Evolutionary conservation across 2,329 filamentous ascomycete genomes (phyloP), one percentile per base, ranked within the genome.

Genomic region (Rhynchosporium agropyri): DNA sequence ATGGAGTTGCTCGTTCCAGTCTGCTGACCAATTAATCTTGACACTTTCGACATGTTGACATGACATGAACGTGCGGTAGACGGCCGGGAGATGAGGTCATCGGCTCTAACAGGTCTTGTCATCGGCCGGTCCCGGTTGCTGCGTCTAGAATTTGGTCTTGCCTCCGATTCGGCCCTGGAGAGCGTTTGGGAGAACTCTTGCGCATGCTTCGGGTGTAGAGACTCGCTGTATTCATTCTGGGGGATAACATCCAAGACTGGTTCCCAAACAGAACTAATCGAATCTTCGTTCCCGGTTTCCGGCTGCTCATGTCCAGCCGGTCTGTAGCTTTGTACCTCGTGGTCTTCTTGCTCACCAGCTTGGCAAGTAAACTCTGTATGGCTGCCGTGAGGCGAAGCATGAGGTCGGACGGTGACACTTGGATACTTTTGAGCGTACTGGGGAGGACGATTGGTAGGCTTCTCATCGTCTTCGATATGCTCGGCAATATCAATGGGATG

Each of bases 81-180:
- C n/a, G 42, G 7, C 26, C 54, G 54, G 13, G 57, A 42, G 13
- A 36, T 38, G 28, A 33, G 15, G 26, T 63, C 48, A 13, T 46
- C n/a, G n/a, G 48, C 13, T 12, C 4, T 42, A 20, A 28, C 13
- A 31, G 46, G 43, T 56, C 51, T 20, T 6, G 13, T 54, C 38
- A 42, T 57, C 3, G 31, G 13, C 46, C 54, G 62, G 9, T 57
- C 49, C 26, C 45, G 53, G 20, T 64, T 67, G 33, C 60, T 63
- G 8, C 50, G 60, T 49, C 57, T 12, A 28, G 66, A 65, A 3
- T 56, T 40, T 45, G 54, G 63, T 56, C 61, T 57, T 15, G 54
- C 26, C 29, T 45, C 46, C 8, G 26, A 43, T 8, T 60, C 38
- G 12, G 38, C 26, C 26, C 26, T 36, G 28, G 58, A 51, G 15